These are phyloP conservation scores for Xylaria sp. DNA, from an alignment of 2,329 filamentous ascomycete genomes.

Conservation along the genomic window DNA sequence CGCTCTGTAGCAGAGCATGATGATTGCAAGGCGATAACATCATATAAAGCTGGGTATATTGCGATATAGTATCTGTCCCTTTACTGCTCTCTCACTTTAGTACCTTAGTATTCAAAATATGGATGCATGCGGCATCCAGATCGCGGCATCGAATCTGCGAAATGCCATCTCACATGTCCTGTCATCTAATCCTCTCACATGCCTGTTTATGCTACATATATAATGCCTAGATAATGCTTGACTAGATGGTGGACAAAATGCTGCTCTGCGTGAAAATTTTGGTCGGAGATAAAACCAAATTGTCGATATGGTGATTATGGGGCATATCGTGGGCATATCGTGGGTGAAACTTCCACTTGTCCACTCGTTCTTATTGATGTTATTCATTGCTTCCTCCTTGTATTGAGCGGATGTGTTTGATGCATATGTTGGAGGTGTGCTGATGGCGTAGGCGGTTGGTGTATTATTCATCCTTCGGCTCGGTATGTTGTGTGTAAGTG, in stretches of 20 bases:
- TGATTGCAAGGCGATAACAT: background rate
- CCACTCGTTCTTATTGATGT: background rate
- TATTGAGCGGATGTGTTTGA: background rate
- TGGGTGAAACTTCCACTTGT: background rate
- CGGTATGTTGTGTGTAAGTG: too few relatives aligned
- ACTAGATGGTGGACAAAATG: too few relatives aligned
- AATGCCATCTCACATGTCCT: background rate
- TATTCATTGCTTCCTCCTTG: background rate
- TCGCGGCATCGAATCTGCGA: too few relatives aligned
- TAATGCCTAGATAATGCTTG: too few relatives aligned
- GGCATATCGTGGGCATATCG: background rate
- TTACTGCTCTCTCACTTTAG: background rate
- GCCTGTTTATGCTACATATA: too few relatives aligned
- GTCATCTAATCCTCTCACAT: background rate
- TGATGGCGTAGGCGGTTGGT: too few relatives aligned
- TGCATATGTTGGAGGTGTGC: too few relatives aligned
- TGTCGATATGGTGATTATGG: too few relatives aligned
- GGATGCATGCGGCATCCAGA: too few relatives aligned
- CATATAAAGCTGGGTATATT: constrained; percentile 18
- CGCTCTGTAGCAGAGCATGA: background rate
- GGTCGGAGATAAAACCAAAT: too few relatives aligned
- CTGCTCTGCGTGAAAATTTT: too few relatives aligned
- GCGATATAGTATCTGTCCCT: background rate
- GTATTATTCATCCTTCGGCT: too few relatives aligned
- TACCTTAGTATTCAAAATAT: background rate